Evolutionary conservation across 2,329 filamentous ascomycete species (phyloP), one percentile per base, ranked within the genome.

Genomic region (Apiospora rasikravindrae): DNA sequence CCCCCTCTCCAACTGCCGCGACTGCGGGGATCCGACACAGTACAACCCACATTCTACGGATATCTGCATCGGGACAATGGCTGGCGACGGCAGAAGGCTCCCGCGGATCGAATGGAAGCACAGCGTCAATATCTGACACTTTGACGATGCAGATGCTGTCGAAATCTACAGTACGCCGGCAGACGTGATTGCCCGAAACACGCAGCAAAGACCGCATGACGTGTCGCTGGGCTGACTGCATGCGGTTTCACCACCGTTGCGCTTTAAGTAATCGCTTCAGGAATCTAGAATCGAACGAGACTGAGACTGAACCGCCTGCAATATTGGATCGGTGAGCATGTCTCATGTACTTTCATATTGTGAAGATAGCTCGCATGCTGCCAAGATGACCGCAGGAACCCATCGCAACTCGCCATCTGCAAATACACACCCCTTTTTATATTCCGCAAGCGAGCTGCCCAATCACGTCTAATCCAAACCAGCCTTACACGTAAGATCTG

Each of bases 91-190:
- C 1, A 61, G 16, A 33, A 13, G 19, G 2, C 19, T 61, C 53
- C 53, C 53, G 53, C 22, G 53, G 53, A 61, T 61, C 51, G 53
- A 61, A 61, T n/a, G 53, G 16, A 4, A 61, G 29, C 53, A 61
- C 53, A 61, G 29, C 53, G 37, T 61, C 16, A 22, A 64, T 40
- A 64, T 40, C n/a, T 61, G 45, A 14, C 33, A 40, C 8, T 22
- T 40, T 40, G 10, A 10, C n/a, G 22, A 40, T n/a, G 57, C 57
- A 64, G 33, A 14, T 22, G 13, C n/a, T 64, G 33, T 13, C 33
- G 13, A n/a, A 4, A 8, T 53, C 10, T 6, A 61, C 14, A 37
- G 16, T 6, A 40, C 40, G 57, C 22, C 19, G 57, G 33, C 33
- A n/a, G 2, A 13, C 4, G 33, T 19, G 11, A 13, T 40, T 40